phyloP scores from a whole-genome alignment of 2,329 filamentous ascomycete genomes.

The Shiraia sp. region DNA sequence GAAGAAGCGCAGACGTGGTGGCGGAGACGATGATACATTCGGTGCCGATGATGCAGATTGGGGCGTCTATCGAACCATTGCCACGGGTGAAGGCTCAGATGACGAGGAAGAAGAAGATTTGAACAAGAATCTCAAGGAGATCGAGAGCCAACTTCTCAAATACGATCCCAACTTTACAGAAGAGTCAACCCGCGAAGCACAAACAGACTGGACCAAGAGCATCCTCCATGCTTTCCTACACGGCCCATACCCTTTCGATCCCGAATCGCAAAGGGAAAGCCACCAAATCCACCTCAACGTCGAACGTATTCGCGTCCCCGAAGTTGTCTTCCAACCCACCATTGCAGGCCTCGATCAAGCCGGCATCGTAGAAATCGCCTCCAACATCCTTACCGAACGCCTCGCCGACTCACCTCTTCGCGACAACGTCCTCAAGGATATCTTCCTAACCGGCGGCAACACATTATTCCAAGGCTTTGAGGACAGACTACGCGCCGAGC shows the following conservation, averaged over 20 bases:
- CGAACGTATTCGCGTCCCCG: conserved; percentile 90
- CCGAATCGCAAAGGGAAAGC: conserved; percentile 75
- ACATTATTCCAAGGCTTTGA: conserved; percentile 87
- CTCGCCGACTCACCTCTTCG: conserved; percentile 62
- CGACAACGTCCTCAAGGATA: conserved; percentile 75
- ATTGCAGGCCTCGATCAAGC: conserved; percentile 94
- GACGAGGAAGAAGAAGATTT: conserved; percentile 94
- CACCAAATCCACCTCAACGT: conserved; percentile 95
- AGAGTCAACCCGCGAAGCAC: conserved; percentile 86
- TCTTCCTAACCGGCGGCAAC: conserved; percentile 95
- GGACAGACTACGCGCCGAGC: conserved; percentile 72
- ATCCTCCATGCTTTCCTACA: conserved; percentile 88
- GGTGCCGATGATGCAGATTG: conserved; percentile 97
- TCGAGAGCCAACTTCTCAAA: conserved; percentile 83
- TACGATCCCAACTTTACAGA: conserved; percentile 90
- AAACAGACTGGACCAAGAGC: conserved; percentile 93
- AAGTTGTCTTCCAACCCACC: conserved; percentile 88
- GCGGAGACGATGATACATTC: conserved; percentile 92
- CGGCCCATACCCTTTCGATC: conserved; percentile 83
- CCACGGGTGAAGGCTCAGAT: conserved; percentile 77
- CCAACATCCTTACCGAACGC: conserved; percentile 85
- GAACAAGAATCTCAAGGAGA: conserved; percentile 68
- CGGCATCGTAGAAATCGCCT: conserved; percentile 87
- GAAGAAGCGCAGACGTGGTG: conserved; percentile 82
- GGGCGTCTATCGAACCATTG: conserved; percentile 94